Evolutionary conservation across 371 early-diverging fungal genomes (phyloP).

Genomic region (Capillidium heterosporum): DNA sequence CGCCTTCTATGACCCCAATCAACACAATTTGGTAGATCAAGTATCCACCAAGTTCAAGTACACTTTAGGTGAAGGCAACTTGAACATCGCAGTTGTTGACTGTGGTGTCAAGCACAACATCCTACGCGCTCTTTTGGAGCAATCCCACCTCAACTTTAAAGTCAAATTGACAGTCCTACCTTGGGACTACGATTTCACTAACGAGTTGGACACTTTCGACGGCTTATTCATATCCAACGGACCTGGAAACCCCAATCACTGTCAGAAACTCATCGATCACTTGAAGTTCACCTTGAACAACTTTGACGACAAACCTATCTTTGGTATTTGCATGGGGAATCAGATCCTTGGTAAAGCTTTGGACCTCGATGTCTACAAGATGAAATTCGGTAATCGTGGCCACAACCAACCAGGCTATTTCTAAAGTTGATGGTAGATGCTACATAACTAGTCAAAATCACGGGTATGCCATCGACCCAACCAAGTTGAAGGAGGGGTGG

Average conservation of each 20-base stretch:
- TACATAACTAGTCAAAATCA: conserved; percentile 93
- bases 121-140: conserved; percentile 56
- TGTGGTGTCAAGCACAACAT: conserved; percentile 91
- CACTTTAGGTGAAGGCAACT: conserved; percentile 59
- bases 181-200: conserved; percentile 50
- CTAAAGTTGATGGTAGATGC: conserved; percentile 50
- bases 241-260: conserved; percentile 68
- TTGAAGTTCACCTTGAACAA: conserved; percentile 37
- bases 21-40: conserved; percentile 57
- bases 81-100: conserved; percentile 61
- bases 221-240: conserved; percentile 90
- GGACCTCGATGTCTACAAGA: conserved; percentile 67
- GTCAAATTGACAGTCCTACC: conserved; percentile 59
- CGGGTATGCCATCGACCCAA: conserved; percentile 74
- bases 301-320: conserved; percentile 53
- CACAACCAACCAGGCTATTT: conserved; percentile 87
- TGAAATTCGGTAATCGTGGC: conserved; percentile 84
- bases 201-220: conserved; percentile 41
- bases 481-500: conserved; percentile 47
- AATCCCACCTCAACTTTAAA: conserved; percentile 32
- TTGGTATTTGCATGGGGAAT: conserved; percentile 96
- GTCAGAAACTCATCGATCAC: conserved; percentile 42
- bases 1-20: conserved; percentile 58
- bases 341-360: conserved; percentile 79
- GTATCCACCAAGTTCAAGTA: conserved; percentile 41